These are phyloP conservation scores for Cronartium quercuum DNA, from an alignment of 1,284 basidiomycete genomes.

Conservation along the genomic window DNA sequence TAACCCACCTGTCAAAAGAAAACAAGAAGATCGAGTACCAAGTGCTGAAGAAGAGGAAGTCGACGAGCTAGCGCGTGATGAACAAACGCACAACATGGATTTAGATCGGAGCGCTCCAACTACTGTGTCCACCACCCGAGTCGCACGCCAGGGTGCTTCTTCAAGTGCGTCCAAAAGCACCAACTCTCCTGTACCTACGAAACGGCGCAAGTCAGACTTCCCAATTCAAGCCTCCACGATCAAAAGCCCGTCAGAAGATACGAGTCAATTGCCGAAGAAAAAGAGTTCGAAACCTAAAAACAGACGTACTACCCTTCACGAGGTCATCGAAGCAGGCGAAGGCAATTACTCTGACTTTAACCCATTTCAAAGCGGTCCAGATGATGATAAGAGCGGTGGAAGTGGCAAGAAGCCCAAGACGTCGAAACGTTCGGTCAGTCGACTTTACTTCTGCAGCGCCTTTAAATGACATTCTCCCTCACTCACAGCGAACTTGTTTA, in stretches of 20 bases:
- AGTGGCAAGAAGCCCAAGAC: constrained; percentile 13
- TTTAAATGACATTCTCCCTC: neutral
- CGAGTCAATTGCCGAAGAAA: constrained; percentile 1
- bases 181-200: constrained; percentile 5
- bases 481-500: neutral
- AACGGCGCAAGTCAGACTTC: constrained; percentile 24
- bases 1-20: neutral
- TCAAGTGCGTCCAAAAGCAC: neutral
- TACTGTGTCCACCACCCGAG: constrained; percentile 5
- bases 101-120: neutral
- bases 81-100: neutral
- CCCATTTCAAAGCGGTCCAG: constrained; percentile 55
- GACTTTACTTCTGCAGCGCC: neutral
- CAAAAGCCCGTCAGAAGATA: constrained; percentile 1
- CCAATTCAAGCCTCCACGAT: constrained; percentile 12
- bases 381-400: constrained; percentile 48
- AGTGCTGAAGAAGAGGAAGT: neutral
- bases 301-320: constrained; percentile 16
- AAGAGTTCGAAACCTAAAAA: constrained; percentile 20
- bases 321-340: constrained; percentile 41
- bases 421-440: constrained; percentile 17
- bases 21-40: neutral
- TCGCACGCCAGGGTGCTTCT: neutral
- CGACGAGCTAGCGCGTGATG: neutral
- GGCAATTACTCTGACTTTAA: constrained; percentile 55